phyloP scores from a whole-genome alignment of 192 early-diverging fungal genomes.

The Diversispora eburnea region DNA sequence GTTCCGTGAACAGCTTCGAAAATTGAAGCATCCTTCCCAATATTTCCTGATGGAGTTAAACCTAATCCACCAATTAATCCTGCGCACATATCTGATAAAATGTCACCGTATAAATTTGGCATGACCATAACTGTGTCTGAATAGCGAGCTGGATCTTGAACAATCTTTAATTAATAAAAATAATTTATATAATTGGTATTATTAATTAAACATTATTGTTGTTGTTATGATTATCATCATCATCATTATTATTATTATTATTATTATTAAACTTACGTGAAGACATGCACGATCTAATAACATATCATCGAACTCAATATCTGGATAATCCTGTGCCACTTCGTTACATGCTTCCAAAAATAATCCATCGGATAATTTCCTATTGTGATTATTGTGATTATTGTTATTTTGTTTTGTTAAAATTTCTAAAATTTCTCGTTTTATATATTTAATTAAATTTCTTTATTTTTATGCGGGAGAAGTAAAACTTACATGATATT shows the following conservation, averaged over 20 bases:
- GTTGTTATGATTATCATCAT: too few relatives aligned
- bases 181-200: not conserved
- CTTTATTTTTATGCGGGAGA: too few relatives aligned
- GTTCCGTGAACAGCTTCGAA: constrained; percentile 96
- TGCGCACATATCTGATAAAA: constrained; percentile 95
- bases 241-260: too few relatives aligned
- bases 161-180: constrained; percentile 59
- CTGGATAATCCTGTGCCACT: constrained; percentile 87
- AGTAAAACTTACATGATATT: constrained; percentile 67
- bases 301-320: constrained; percentile 86
- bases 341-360: constrained; percentile 92
- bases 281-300: constrained; percentile 94
- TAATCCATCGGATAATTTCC: constrained; percentile 93
- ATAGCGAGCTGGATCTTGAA: constrained; percentile 88
- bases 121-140: constrained; percentile 97
- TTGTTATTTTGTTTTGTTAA: not conserved
- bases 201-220: not conserved
- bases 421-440: not conserved
- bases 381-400: constrained; percentile 9
- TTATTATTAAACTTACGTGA: constrained; percentile 32
- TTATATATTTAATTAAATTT: too few relatives aligned
- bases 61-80: constrained; percentile 98
- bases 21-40: constrained; percentile 96
- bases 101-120: constrained; percentile 99
- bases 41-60: constrained; percentile 97